A percentile compares a stretch with the other conserved stretches of the same genome.
phyloP scores from a whole-genome alignment of 2,329 filamentous ascomycete species.

The Seiridium cupressi region DNA sequence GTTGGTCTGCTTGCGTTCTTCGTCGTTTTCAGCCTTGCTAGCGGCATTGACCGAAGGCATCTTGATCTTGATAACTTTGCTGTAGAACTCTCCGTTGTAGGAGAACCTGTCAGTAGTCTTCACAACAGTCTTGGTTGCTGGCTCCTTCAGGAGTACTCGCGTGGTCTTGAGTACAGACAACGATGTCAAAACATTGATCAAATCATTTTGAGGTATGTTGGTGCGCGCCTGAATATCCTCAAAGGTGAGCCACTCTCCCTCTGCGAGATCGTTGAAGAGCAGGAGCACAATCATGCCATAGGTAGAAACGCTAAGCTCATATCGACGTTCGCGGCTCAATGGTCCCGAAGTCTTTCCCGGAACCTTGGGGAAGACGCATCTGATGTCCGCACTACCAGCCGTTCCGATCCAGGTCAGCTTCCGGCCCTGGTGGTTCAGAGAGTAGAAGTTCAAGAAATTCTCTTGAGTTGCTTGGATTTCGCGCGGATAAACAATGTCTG shows the following conservation, averaged over 20 bases:
- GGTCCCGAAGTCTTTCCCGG: constrained; percentile 66
- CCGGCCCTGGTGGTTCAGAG: constrained; percentile 81
- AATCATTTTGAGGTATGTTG: constrained; percentile 71
- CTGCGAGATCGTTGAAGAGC: constrained; percentile 78
- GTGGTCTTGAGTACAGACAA: constrained; percentile 78
- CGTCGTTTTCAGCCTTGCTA: constrained; percentile 79
- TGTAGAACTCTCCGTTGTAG: constrained; percentile 80
- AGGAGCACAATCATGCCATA: constrained; percentile 88
- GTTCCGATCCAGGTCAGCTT: constrained; percentile 78
- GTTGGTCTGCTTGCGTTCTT: constrained; percentile 69
- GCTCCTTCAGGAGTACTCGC: constrained; percentile 76
- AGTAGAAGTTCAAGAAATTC: constrained; percentile 87
- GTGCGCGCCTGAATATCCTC: constrained; percentile 84
- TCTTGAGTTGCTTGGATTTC: constrained; percentile 74
- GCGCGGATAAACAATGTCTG: constrained; percentile 69
- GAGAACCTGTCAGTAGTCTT: constrained; percentile 75
- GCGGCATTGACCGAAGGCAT: constrained; percentile 78
- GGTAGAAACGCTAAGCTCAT: constrained; percentile 90
- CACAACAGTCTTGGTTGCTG: constrained; percentile 69
- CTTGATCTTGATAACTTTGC: constrained; percentile 84
- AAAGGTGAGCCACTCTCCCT: constrained; percentile 50
- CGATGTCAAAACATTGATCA: constrained; percentile 76
- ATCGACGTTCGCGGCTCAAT: constrained; percentile 65
- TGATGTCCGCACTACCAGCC: constrained; percentile 79
- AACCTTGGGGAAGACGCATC: constrained; percentile 72